Conservation (phyloP, 352 stramenopile genomes). For the Phytopythium chamaehyphon region DNA sequence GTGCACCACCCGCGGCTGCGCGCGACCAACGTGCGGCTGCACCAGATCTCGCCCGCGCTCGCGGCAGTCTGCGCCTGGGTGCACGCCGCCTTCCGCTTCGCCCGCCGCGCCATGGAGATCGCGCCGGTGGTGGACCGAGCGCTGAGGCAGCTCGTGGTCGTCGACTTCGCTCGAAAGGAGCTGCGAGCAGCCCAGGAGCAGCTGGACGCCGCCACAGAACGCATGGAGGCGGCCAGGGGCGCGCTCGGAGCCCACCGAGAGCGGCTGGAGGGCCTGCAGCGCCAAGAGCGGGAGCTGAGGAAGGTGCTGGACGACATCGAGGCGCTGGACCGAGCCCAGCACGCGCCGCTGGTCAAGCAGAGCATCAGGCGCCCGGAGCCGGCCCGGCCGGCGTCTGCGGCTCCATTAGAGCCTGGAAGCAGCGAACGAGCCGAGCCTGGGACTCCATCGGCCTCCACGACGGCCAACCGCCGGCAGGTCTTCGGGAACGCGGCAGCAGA, state of each 20-base stretch:
- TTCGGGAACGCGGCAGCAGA: conserved; percentile 26
- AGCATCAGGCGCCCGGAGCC: conserved; percentile 45
- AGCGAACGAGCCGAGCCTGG: too few species aligned
- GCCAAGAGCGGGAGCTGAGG: conserved; percentile 26
- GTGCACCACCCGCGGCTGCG: conserved; percentile 73
- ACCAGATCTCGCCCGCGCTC: conserved; percentile 58
- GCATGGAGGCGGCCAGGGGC: conserved; percentile 12
- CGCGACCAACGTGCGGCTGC: conserved; percentile 54
- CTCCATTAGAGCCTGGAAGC: too few species aligned
- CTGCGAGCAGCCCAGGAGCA: conserved; percentile 11
- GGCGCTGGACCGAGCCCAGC: conserved; percentile 51
- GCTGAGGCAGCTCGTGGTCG: conserved; percentile 44
- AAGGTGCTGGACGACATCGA: conserved; percentile 65
- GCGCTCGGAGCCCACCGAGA: conserved; percentile 1
- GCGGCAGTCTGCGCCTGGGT: conserved; percentile 66
- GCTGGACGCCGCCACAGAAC: conserved; percentile 8
- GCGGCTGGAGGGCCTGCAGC: conserved; percentile 9
- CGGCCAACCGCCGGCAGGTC: conserved; percentile 28
- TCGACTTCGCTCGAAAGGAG: conserved; percentile 41
- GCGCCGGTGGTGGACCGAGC: conserved; percentile 52
- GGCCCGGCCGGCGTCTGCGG: conserved; percentile 2
- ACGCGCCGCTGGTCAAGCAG: conserved; percentile 48
- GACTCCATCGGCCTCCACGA: conserved; percentile 1
- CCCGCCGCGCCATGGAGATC: conserved; percentile 63
- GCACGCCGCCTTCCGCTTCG: conserved; percentile 67